These are phyloP conservation scores for Lathyrus aphaca DNA, from an alignment of 306 rosid genomes.

Conservation along the genomic window DNA sequence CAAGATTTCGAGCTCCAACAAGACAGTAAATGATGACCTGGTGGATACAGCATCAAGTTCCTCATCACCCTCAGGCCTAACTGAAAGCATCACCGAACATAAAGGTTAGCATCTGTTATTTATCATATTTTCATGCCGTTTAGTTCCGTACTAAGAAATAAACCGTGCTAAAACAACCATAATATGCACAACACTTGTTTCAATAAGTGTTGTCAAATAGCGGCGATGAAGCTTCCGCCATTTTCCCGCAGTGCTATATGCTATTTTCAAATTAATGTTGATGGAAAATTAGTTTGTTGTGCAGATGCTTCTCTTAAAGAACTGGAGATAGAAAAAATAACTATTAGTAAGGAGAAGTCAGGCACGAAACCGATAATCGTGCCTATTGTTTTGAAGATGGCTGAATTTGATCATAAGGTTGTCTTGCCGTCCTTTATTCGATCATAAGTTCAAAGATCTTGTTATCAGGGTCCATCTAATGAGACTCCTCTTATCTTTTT, in stretches of 20 bases:
- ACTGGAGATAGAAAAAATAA: constrained; percentile 43
- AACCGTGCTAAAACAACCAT: not conserved
- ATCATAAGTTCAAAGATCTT: not conserved
- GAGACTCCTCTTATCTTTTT: constrained; percentile 13
- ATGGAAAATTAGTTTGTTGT: constrained; percentile 30
- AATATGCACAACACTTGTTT: constrained; percentile 18
- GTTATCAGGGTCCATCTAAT: constrained; percentile 18
- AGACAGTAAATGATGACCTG: constrained; percentile 44
- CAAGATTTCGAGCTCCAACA: constrained; percentile 42
- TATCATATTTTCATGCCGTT: constrained; percentile 25
- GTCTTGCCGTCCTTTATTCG: constrained; percentile 21
- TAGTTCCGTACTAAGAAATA: constrained; percentile 23
- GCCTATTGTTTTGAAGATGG: constrained; percentile 91
- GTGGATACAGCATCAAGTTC: constrained; percentile 51
- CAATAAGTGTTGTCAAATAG: not conserved
- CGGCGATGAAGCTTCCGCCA: not conserved
- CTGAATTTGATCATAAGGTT: constrained; percentile 98
- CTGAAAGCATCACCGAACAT: constrained; percentile 44
- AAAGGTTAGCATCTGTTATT: constrained; percentile 52
- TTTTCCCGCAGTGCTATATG: not conserved
- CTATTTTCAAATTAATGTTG: constrained; percentile 15
- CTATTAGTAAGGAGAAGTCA: constrained; percentile 64
- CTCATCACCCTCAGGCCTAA: constrained; percentile 49
- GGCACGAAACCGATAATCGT: constrained; percentile 80
- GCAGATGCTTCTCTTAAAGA: constrained; percentile 64